Conservation (phyloP, 306 rosid species). For the Adenanthera pavonina region DNA sequence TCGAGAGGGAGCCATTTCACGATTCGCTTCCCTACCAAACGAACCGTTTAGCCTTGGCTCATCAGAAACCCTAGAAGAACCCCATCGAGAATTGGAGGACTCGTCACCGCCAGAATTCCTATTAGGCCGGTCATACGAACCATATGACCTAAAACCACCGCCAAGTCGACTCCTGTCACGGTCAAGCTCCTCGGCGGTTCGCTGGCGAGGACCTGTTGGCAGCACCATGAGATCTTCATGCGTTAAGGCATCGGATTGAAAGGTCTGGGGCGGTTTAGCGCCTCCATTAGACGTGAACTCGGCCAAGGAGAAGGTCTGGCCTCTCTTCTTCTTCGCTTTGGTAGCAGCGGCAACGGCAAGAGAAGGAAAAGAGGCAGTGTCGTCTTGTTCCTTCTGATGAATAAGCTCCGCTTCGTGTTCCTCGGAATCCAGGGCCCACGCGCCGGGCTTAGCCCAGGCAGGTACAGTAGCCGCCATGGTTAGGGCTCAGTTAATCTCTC, state of each 20-base stretch:
- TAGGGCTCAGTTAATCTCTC: not conserved
- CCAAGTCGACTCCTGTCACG: constrained; percentile 60
- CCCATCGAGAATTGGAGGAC: constrained; percentile 72
- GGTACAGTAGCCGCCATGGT: constrained; percentile 91
- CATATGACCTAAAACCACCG: constrained; percentile 65
- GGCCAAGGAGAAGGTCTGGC: constrained; percentile 60
- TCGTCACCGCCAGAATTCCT: constrained; percentile 57
- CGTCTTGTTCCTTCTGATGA: constrained; percentile 44
- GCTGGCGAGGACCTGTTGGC: constrained; percentile 88
- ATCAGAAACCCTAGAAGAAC: constrained; percentile 73
- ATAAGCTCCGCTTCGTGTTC: constrained; percentile 78
- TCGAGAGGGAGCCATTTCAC: constrained; percentile 73
- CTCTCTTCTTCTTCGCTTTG: constrained; percentile 88
- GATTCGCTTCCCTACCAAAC: constrained; percentile 57
- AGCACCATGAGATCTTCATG: constrained; percentile 62
- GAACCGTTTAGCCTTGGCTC: constrained; percentile 53
- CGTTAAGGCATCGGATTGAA: constrained; percentile 39
- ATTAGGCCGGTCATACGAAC: constrained; percentile 38
- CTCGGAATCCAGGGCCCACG: constrained; percentile 92
- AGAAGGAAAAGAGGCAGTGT: constrained; percentile 59
- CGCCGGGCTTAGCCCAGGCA: constrained; percentile 94
- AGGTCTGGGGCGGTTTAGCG: constrained; percentile 41
- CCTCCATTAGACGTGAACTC: constrained; percentile 64
- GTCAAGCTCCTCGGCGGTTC: constrained; percentile 89
- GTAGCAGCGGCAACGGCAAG: constrained; percentile 77